Evolutionary conservation across 352 stramenopile species (phyloP).

Genomic region (Thraustochytrium striatum): DNA sequence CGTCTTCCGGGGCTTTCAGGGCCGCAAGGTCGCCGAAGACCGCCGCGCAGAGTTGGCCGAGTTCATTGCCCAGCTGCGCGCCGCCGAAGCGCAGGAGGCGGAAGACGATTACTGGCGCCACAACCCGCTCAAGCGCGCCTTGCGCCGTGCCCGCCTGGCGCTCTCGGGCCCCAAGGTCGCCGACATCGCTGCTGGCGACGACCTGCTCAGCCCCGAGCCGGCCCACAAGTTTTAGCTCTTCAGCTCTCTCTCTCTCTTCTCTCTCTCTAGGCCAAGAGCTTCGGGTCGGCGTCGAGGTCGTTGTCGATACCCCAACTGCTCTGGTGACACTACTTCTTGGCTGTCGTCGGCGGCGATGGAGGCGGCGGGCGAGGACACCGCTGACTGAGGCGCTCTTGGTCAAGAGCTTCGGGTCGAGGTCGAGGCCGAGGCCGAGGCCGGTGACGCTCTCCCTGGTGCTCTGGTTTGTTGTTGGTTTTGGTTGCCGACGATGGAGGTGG

Average conservation of each 20-base stretch:
- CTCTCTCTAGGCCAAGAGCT: neutral
- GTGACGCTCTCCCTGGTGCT: too few relatives aligned
- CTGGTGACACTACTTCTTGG: too few relatives aligned
- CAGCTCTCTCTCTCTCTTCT: neutral
- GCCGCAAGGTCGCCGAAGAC: slow-evolving; percentile 71
- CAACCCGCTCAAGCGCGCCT: slow-evolving; percentile 52
- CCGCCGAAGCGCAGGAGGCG: slow-evolving; percentile 79
- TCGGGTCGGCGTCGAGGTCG: neutral
- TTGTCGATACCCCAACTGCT: too few relatives aligned
- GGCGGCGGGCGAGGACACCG: too few relatives aligned
- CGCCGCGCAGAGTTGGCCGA: slow-evolving; percentile 80
- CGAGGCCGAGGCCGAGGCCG: too few relatives aligned
- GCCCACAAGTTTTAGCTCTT: neutral
- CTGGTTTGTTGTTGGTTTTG: too few relatives aligned
- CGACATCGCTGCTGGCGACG: neutral
- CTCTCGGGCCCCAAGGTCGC: neutral
- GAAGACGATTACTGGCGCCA: slow-evolving; percentile 67
- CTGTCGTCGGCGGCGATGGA: too few relatives aligned
- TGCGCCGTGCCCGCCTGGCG: neutral
- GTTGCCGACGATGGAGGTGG: too few relatives aligned
- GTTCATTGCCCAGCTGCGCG: slow-evolving; percentile 82
- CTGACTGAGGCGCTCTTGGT: too few relatives aligned
- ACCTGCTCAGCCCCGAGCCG: neutral
- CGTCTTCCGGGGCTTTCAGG: slow-evolving; percentile 74
- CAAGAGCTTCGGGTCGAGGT: neutral